A percentile compares a stretch with the other conserved stretches of the same genome.
These are phyloP conservation scores for Pseudopithomyces maydicus DNA, from an alignment of 2,329 filamentous ascomycete species.

Conservation along the genomic window DNA sequence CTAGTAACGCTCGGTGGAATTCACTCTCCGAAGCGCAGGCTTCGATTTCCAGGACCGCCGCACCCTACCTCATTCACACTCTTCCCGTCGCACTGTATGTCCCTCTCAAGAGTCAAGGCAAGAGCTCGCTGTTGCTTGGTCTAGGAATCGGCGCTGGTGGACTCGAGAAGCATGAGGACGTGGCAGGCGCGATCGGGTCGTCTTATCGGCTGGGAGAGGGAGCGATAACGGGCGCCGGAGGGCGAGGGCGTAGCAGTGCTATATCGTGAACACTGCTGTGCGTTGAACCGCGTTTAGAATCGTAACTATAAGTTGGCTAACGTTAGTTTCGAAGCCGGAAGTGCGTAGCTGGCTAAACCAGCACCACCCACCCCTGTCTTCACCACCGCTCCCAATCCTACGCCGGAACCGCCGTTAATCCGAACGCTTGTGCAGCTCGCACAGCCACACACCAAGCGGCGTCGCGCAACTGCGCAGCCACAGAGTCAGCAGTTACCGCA, in stretches of 20 bases:
- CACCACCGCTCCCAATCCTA: too few species aligned
- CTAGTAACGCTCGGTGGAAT: not conserved
- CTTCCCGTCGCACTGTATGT: not conserved
- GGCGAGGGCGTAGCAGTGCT: not conserved
- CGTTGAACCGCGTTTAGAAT: constrained; percentile 9
- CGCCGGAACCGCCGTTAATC: too few species aligned
- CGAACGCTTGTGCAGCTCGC: too few species aligned
- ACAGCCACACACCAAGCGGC: too few species aligned
- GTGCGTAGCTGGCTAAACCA: too few species aligned
- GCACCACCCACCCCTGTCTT: too few species aligned
- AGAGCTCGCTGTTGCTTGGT: constrained; percentile 2
- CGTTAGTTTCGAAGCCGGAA: too few species aligned
- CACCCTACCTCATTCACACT: not conserved
- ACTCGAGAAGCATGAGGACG: constrained; percentile 10
- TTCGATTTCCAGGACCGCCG: too few species aligned
- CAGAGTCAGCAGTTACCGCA: too few species aligned
- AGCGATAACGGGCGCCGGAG: not conserved
- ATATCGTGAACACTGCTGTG: constrained; percentile 7
- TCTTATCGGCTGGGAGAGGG: not conserved
- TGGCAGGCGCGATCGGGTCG: constrained; percentile 1
- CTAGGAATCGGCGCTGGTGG: constrained; percentile 7
- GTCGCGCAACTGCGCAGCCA: too few species aligned
- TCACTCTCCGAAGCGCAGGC: not conserved
- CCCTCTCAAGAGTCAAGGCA: not conserved
- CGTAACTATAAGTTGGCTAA: too few species aligned